A percentile compares a stretch with the other conserved stretches of the same genome.
phyloP scores from a whole-genome alignment of 345 rosid species.

The Gossypium ekmanianum region DNA sequence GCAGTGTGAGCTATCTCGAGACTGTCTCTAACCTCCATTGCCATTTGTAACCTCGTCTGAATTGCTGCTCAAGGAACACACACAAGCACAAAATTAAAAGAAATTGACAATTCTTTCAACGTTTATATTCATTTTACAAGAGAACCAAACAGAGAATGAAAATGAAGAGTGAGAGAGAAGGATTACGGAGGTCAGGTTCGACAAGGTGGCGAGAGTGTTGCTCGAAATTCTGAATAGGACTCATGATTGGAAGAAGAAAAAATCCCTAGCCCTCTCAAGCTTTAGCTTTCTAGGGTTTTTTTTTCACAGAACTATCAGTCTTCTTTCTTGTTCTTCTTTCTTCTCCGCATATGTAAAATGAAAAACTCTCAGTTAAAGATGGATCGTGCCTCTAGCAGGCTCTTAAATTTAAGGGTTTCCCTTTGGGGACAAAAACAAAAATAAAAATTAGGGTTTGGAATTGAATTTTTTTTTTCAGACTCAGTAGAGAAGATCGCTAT shows the following conservation, averaged over 20 bases:
- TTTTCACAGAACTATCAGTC: not conserved
- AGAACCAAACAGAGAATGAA: slow-evolving; percentile 10
- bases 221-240: slow-evolving; percentile 97
- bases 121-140: not conserved
- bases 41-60: slow-evolving; percentile 77
- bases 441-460: not conserved
- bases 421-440: not conserved
- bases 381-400: not conserved
- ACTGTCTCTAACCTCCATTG: slow-evolving; percentile 94
- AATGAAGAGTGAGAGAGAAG: slow-evolving; percentile 7
- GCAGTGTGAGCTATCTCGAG: slow-evolving; percentile 97
- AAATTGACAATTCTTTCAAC: not conserved
- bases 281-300: slow-evolving; percentile 15
- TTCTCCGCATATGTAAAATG: not conserved
- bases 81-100: not conserved
- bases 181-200: slow-evolving; percentile 70
- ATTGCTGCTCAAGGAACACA: slow-evolving; percentile 50
- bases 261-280: slow-evolving; percentile 11
- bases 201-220: slow-evolving; percentile 82
- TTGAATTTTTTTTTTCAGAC: not conserved
- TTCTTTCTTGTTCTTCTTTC: not conserved
- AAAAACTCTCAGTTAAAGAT: not conserved
- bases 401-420: not conserved
- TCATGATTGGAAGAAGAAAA: slow-evolving; percentile 41
- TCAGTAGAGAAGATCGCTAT: not conserved